These are phyloP conservation scores for Plectosphaerella plurivora DNA, from an alignment of 2,329 filamentous ascomycete genomes.

Conservation along the genomic window DNA sequence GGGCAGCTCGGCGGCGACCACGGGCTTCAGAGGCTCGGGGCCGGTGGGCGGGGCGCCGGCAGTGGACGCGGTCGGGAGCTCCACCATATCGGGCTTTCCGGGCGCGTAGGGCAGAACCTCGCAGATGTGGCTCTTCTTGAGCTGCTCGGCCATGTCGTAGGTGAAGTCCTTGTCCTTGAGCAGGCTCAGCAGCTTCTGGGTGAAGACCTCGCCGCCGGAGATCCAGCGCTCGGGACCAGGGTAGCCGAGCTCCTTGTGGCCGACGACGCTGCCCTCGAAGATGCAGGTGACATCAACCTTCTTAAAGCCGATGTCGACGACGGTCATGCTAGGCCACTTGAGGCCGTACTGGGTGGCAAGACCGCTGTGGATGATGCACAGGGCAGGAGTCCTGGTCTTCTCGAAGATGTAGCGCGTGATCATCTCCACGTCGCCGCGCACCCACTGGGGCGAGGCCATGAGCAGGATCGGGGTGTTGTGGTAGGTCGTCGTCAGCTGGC, in stretches of 20 bases:
- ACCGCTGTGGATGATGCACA: constrained; percentile 86
- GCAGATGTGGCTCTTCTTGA: constrained; percentile 63
- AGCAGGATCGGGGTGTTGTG: constrained; percentile 95
- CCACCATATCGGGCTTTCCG: constrained; percentile 39
- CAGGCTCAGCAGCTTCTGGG: constrained; percentile 64
- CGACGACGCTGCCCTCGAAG: constrained; percentile 72
- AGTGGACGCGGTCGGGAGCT: constrained; percentile 34
- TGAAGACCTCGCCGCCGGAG: constrained; percentile 87
- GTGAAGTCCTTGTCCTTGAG: constrained; percentile 57
- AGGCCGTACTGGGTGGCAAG: constrained; percentile 84
- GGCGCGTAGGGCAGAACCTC: constrained; percentile 58
- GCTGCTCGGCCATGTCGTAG: constrained; percentile 64
- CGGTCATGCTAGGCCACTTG: constrained; percentile 68
- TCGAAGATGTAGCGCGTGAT: constrained; percentile 96
- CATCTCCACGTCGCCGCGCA: constrained; percentile 77
- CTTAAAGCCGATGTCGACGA: constrained; percentile 86
- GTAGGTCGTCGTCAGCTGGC: constrained; percentile 82
- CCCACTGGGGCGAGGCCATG: constrained; percentile 87
- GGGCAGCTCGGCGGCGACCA: constrained; percentile 24
- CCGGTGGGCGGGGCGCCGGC: constrained; percentile 24
- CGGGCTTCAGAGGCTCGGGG: constrained; percentile 24
- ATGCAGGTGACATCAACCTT: constrained; percentile 94
- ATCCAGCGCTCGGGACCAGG: constrained; percentile 43
- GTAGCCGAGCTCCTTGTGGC: constrained; percentile 58
- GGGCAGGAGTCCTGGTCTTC: constrained; percentile 89